These are phyloP conservation scores for Cladorrhinum sp. DNA, from an alignment of 2,329 filamentous ascomycete genomes.

Conservation along the genomic window DNA sequence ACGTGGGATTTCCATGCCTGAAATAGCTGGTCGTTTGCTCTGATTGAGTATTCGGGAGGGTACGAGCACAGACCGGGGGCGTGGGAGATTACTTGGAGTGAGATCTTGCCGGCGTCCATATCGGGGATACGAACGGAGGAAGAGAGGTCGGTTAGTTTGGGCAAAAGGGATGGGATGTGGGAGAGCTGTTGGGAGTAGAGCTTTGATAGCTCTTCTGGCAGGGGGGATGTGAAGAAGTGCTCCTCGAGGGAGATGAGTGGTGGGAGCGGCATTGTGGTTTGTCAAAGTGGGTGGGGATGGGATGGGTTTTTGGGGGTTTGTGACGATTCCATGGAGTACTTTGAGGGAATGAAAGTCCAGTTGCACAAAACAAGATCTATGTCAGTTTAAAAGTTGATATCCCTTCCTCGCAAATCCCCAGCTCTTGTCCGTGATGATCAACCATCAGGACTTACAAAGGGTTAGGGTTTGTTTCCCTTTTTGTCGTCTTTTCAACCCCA, in stretches of 20 bases:
- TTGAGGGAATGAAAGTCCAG: neutral
- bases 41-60: slow-evolving; percentile 14
- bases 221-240: slow-evolving; percentile 33
- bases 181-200: slow-evolving; percentile 25
- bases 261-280: neutral
- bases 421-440: neutral
- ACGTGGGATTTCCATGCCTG: slow-evolving; percentile 16
- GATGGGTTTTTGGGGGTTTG: too few relatives aligned
- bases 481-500: neutral
- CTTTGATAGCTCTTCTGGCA: too few relatives aligned
- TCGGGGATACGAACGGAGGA: slow-evolving; percentile 23
- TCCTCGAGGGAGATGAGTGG: slow-evolving; percentile 43
- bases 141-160: slow-evolving; percentile 27
- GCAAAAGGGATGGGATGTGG: slow-evolving; percentile 22
- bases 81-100: slow-evolving; percentile 30
- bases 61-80: slow-evolving; percentile 22
- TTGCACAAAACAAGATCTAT: neutral
- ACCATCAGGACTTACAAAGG: neutral
- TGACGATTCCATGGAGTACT: too few relatives aligned
- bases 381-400: neutral
- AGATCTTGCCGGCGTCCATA: slow-evolving; percentile 27
- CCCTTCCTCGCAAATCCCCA: neutral
- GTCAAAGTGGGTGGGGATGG: neutral
- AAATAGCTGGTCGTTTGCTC: slow-evolving; percentile 28
- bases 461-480: neutral